Evolutionary conservation across 169 alveolate species (phyloP).

Genomic region (Cryptosporidium ryanae): DNA sequence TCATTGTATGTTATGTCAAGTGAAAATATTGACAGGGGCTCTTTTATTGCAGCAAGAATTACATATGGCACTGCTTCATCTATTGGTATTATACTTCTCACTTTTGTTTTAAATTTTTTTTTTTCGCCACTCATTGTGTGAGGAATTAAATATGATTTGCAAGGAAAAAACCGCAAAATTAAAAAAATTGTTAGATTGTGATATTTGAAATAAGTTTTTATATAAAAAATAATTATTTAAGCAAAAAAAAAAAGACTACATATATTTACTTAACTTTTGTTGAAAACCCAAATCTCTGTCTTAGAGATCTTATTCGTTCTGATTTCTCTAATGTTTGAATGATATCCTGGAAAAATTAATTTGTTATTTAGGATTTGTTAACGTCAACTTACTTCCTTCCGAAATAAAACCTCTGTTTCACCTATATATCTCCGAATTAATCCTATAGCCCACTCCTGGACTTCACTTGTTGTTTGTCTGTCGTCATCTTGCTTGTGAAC

Average conservation of each 20-base stretch:
- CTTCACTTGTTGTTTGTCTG: slow-evolving; percentile 70
- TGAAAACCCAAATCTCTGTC: slow-evolving; percentile 71
- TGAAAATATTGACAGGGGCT: slow-evolving; percentile 32
- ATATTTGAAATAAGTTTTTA: too few relatives aligned
- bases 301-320: slow-evolving; percentile 27
- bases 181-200: too few relatives aligned
- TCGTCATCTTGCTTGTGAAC: slow-evolving; percentile 72
- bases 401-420: slow-evolving; percentile 39
- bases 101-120: neutral
- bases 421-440: slow-evolving; percentile 47
- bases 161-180: too few relatives aligned
- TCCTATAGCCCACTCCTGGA: slow-evolving; percentile 74
- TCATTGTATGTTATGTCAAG: slow-evolving; percentile 22
- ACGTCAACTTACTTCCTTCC: slow-evolving; percentile 40
- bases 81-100: slow-evolving; percentile 2
- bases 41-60: slow-evolving; percentile 33
- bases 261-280: slow-evolving; percentile 33
- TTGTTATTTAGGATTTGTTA: neutral
- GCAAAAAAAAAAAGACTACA: neutral
- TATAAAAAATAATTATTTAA: neutral
- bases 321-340: neutral
- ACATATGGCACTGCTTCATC: slow-evolving; percentile 46
- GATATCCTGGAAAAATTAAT: neutral
- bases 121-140: slow-evolving; percentile 1
- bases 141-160: neutral